Conservation (phyloP, 2,329 filamentous ascomycete species). For the Penicillium psychrosexuale region DNA sequence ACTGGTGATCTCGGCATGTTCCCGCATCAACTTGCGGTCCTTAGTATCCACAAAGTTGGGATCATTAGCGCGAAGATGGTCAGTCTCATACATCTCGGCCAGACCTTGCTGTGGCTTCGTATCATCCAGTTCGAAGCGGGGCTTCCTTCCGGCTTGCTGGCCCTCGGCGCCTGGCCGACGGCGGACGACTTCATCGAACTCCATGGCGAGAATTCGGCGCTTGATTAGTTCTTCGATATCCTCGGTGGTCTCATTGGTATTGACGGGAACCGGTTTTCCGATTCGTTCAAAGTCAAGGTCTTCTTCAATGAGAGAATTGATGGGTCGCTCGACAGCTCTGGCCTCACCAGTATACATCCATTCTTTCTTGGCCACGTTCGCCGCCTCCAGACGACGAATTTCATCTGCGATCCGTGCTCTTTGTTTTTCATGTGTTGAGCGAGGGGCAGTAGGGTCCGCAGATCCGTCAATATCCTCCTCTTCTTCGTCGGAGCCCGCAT, state of each 20-base stretch:
- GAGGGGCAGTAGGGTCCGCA: conserved; percentile 23
- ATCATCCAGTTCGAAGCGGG: conserved; percentile 78
- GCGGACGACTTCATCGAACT: conserved; percentile 88
- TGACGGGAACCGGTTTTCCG: conserved; percentile 90
- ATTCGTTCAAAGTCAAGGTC: conserved; percentile 94
- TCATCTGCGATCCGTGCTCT: conserved; percentile 84
- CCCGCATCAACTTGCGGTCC: conserved; percentile 76
- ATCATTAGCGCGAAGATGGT: conserved; percentile 75
- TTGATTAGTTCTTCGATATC: conserved; percentile 93
- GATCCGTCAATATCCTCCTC: conserved; percentile 67
- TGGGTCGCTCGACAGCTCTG: conserved; percentile 71
- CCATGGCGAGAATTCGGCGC: conserved; percentile 78
- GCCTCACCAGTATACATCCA: conserved; percentile 92
- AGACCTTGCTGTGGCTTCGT: conserved; percentile 82
- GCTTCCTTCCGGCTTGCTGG: conserved; percentile 62
- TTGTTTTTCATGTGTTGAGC: conserved; percentile 78
- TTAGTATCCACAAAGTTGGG: conserved; percentile 76
- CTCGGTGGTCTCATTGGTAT: conserved; percentile 86
- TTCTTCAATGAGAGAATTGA: conserved; percentile 90
- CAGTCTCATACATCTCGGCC: conserved; percentile 90
- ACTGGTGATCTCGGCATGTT: conserved; percentile 76
- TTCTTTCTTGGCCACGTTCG: conserved; percentile 81
- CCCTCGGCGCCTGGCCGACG: conserved; percentile 72
- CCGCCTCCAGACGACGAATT: conserved; percentile 85
- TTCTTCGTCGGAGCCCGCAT: conserved; percentile 43